Percentiles rank a stretch among this genome's conserved stretches.
These are phyloP conservation scores for Lasiodiplodia sp. DNA, from an alignment of 2,329 filamentous ascomycete species.

Conservation along the genomic window DNA sequence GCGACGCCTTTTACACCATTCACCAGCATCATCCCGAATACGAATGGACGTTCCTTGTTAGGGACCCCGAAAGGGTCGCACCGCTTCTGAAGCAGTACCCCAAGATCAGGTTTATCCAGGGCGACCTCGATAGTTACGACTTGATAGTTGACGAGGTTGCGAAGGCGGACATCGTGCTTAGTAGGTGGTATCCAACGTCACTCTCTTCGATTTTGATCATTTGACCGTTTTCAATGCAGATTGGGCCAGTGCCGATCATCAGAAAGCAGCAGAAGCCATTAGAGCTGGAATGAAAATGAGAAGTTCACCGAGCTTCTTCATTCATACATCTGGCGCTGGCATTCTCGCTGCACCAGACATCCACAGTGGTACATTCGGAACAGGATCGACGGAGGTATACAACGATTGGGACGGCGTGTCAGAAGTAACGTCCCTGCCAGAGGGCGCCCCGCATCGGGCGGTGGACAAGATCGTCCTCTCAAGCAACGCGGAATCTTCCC, in stretches of 20 bases:
- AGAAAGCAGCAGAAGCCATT: not conserved
- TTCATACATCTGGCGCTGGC: constrained; percentile 65
- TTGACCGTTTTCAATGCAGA: not conserved
- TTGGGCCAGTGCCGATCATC: not conserved
- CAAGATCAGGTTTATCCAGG: not conserved
- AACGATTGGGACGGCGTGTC: constrained; percentile 66
- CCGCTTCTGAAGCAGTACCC: not conserved
- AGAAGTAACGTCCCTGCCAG: constrained; percentile 63
- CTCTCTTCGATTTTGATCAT: not conserved
- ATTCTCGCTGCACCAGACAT: constrained; percentile 60
- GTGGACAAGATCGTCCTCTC: not conserved
- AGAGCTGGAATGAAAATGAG: not conserved
- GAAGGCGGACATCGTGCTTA: constrained; percentile 28
- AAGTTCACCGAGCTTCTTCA: not conserved
- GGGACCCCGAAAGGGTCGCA: constrained; percentile 1
- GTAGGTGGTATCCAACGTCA: not conserved
- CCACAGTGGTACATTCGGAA: constrained; percentile 52
- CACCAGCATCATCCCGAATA: constrained; percentile 1
- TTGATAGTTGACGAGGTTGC: constrained; percentile 7
- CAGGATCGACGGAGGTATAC: constrained; percentile 58
- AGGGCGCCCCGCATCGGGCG: constrained; percentile 48
- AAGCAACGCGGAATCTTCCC: not conserved
- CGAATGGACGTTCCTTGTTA: constrained; percentile 11
- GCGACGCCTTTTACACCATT: constrained; percentile 13
- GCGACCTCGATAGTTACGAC: constrained; percentile 3